A percentile compares a stretch with the other conserved stretches of the same genome.
Conservation (phyloP, 495 filamentous ascomycete species). For the Beverwykella pulmonaria region DNA sequence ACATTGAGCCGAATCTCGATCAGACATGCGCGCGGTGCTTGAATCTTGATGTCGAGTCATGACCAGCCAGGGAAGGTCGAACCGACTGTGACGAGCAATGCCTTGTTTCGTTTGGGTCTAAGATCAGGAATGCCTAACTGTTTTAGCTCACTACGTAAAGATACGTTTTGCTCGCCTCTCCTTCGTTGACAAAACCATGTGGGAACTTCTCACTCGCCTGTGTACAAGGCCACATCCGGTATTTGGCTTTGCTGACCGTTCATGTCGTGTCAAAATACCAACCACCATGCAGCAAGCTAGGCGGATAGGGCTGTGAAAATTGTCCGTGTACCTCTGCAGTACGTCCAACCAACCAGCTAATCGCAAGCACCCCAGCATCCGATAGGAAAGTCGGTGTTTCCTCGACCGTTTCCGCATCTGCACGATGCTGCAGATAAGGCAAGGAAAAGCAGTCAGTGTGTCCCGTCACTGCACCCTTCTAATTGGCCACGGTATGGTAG, state of each 20-base stretch:
- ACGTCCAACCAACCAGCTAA: background rate
- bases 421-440: background rate
- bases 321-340: background rate
- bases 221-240: too few relatives aligned
- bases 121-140: too few relatives aligned
- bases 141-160: background rate
- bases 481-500: background rate
- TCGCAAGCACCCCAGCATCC: background rate
- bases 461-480: background rate
- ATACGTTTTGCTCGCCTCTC: background rate
- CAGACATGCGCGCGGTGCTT: background rate
- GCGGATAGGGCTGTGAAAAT: background rate
- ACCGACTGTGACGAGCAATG: background rate
- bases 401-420: background rate
- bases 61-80: background rate
- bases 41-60: background rate
- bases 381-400: background rate
- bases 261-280: background rate
- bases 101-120: too few relatives aligned
- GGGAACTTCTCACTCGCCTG: too few relatives aligned
- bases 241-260: background rate
- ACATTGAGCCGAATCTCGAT: background rate
- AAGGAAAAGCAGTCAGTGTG: background rate
- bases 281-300: constrained; percentile 1
- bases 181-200: too few relatives aligned